Evolutionary conservation across 441 rosid genomes (phyloP).

Genomic region (Hura crepitans): DNA sequence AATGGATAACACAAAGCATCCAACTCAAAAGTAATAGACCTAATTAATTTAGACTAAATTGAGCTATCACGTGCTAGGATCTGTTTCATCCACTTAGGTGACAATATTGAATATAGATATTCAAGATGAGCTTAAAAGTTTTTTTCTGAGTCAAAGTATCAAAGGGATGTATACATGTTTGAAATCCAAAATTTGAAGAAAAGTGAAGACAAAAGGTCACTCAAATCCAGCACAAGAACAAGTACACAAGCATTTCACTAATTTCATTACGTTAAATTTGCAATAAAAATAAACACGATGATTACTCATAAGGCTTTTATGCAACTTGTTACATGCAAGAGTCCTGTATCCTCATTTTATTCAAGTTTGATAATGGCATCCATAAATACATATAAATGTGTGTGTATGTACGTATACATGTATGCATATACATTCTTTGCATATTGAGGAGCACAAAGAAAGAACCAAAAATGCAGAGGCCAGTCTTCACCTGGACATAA

Average conservation of each 20-base stretch:
- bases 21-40: neutral
- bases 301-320: neutral
- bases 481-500: conserved; percentile 72
- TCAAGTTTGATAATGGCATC: neutral
- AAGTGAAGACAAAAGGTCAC: neutral
- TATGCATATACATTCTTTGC: neutral
- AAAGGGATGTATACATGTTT: neutral
- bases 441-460: neutral
- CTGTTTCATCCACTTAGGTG: neutral
- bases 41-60: neutral
- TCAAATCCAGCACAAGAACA: neutral
- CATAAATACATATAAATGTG: too few relatives aligned
- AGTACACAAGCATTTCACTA: neutral
- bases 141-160: neutral
- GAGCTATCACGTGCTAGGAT: neutral
- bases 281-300: neutral
- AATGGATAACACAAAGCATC: neutral
- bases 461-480: conserved; percentile 1
- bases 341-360: neutral
- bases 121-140: neutral
- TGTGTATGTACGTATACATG: neutral
- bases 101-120: neutral
- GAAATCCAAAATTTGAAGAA: neutral
- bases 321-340: neutral
- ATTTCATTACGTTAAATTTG: neutral